Evolutionary conservation across 768 basidiomycete species (phyloP), one percentile per base, ranked within the genome.

Genomic region (Aureoboletus auriporus): DNA sequence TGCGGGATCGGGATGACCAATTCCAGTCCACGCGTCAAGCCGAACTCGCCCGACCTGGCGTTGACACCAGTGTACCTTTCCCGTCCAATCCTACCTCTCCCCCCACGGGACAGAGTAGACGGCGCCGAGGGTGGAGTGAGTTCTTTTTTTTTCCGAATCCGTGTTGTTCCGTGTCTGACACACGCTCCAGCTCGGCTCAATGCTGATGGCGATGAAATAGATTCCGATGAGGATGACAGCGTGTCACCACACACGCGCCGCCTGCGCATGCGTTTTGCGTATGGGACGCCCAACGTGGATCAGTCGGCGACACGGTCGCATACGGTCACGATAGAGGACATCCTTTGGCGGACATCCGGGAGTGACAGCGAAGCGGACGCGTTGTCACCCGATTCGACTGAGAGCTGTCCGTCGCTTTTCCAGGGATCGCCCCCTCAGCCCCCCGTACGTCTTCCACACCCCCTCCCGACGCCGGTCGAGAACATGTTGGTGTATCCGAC

Each of bases 121-220:
- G 63, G 16, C 59, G 64, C 49, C 58, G 69, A 46, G 67, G 69
- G 42, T 66, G 68, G 66, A 60, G 63, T 68, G 50, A 46, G 67
- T 45, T 17, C 39, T 39, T 10, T 54, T 49, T 38, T 11, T 2
- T 11, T 11, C 12, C 20, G 20, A n/a, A 16, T 42, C 16, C 2
- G 2, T 20, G 8, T 29, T 11, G 11, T 45, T 51, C 41, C 30
- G 29, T 42, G 29, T 53, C 47, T 61, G 39, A 55, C 45, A 20
- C 12, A 6, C 11, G 41, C 9, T 36, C 14, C 52, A 75, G 72
- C 69, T 11, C 64, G 65, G 31, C 55, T 75, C 3, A 64, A 72
- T 52, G 66, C 74, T 2, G 80, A 85, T 57, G 84, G 84, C 1
- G 78, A 85, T 51, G 82, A 84, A 59, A 75, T 84, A 47, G 70